These are phyloP conservation scores for Mycogone perniciosa DNA, from an alignment of 2,329 filamentous ascomycete species.

Conservation along the genomic window DNA sequence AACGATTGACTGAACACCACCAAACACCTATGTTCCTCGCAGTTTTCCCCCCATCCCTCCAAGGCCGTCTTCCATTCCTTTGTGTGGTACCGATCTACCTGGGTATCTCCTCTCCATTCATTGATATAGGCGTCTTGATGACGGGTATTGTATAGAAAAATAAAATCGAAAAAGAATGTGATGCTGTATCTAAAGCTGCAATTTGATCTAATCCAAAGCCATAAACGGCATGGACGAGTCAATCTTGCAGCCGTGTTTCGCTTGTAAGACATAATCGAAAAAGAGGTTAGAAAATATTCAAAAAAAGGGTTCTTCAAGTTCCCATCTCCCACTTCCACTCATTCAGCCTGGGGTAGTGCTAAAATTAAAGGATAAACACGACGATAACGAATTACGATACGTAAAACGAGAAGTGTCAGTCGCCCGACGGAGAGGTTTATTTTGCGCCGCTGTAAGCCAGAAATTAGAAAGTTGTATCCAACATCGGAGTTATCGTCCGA, in stretches of 20 bases:
- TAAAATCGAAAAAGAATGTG: slow-evolving; percentile 6
- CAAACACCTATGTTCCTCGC: neutral
- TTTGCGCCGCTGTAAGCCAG: slow-evolving; percentile 10
- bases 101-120: slow-evolving; percentile 9
- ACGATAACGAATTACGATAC: slow-evolving; percentile 10
- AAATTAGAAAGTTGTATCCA: slow-evolving; percentile 7
- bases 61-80: neutral
- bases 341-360: neutral
- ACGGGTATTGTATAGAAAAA: slow-evolving; percentile 4
- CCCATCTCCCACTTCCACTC: neutral
- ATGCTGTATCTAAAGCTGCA: neutral
- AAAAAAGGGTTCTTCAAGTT: neutral
- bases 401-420: slow-evolving; percentile 14
- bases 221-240: too few relatives aligned
- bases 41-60: neutral
- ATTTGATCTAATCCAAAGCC: neutral
- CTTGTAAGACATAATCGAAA: neutral
- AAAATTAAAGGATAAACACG: neutral
- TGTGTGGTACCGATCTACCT: slow-evolving; percentile 3
- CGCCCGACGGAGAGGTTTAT: slow-evolving; percentile 16
- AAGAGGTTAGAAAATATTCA: too few relatives aligned
- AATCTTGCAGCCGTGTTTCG: too few relatives aligned
- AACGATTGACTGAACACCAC: neutral
- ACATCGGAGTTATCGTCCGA: slow-evolving; percentile 3
- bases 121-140: slow-evolving; percentile 1